These are phyloP conservation scores for Microsporum audouinii DNA, from an alignment of 2,329 filamentous ascomycete species.

Conservation along the genomic window DNA sequence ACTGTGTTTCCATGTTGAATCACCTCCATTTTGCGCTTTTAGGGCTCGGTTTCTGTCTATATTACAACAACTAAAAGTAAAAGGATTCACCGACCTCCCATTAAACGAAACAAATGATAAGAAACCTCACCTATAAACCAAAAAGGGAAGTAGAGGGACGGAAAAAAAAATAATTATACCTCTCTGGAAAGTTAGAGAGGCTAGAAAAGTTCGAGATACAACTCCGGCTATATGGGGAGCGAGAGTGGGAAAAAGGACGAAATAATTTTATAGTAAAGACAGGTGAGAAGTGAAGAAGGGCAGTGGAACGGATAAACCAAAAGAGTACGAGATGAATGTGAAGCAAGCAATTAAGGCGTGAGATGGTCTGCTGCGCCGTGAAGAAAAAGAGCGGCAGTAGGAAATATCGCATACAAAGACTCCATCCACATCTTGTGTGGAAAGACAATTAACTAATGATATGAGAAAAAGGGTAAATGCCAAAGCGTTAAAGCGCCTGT, in stretches of 20 bases:
- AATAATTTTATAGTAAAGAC: conserved; percentile 5
- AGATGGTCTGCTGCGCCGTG: not conserved
- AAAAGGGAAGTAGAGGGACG: not conserved
- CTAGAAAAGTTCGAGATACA: not conserved
- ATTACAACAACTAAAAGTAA: conserved; percentile 1
- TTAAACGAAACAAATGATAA: not conserved
- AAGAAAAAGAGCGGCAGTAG: not conserved
- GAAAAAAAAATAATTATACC: not conserved
- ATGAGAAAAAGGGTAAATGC: not conserved
- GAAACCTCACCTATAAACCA: conserved; percentile 1
- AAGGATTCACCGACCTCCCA: not conserved
- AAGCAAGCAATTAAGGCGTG: not conserved
- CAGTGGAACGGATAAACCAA: not conserved
- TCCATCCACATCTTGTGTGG: not conserved
- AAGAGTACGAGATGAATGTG: not conserved
- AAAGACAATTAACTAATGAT: not conserved
- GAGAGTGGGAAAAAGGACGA: not conserved
- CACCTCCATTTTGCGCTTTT: conserved; percentile 3
- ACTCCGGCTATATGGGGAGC: not conserved
- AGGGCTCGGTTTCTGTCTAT: conserved; percentile 1
- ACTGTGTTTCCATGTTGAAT: not conserved
- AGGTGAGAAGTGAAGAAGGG: conserved; percentile 1
- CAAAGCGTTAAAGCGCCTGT: not conserved
- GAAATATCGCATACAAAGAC: not conserved
- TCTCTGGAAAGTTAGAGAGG: conserved; percentile 2